Conservation (phyloP, 306 rosid genomes). For the Cucurbita ficifolia region DNA sequence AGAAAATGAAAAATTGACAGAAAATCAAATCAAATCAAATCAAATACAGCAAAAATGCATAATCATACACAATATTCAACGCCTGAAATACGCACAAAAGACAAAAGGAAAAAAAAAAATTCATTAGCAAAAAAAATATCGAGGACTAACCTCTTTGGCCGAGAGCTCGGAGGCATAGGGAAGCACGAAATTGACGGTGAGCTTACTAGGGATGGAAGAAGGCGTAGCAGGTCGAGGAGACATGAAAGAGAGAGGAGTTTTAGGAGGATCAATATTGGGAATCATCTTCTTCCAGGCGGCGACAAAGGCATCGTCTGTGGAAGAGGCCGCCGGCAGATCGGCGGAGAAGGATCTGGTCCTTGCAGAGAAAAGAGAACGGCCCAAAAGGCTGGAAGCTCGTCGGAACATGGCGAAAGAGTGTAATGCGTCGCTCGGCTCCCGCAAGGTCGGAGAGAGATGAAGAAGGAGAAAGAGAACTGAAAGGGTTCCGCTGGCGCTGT, state of each 20-base stretch:
- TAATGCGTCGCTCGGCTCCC: constrained; percentile 72
- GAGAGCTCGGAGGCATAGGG: constrained; percentile 77
- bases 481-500: constrained; percentile 2
- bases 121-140: not conserved
- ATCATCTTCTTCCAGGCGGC: constrained; percentile 62
- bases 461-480: not conserved
- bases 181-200: constrained; percentile 85
- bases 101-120: not conserved
- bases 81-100: not conserved
- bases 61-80: not conserved
- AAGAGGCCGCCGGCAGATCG: constrained; percentile 31
- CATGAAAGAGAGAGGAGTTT: constrained; percentile 58
- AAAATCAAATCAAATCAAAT: not conserved
- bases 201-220: constrained; percentile 57
- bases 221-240: constrained; percentile 63
- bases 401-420: constrained; percentile 47
- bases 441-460: constrained; percentile 72
- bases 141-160: constrained; percentile 54
- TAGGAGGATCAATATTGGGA: constrained; percentile 64
- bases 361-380: constrained; percentile 23
- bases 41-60: not conserved
- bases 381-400: constrained; percentile 39
- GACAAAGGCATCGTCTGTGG: constrained; percentile 21
- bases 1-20: not conserved
- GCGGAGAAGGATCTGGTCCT: constrained; percentile 42